phyloP scores from a whole-genome alignment of 2,329 filamentous ascomycete genomes.

The Trichophyton schoenleinii region DNA sequence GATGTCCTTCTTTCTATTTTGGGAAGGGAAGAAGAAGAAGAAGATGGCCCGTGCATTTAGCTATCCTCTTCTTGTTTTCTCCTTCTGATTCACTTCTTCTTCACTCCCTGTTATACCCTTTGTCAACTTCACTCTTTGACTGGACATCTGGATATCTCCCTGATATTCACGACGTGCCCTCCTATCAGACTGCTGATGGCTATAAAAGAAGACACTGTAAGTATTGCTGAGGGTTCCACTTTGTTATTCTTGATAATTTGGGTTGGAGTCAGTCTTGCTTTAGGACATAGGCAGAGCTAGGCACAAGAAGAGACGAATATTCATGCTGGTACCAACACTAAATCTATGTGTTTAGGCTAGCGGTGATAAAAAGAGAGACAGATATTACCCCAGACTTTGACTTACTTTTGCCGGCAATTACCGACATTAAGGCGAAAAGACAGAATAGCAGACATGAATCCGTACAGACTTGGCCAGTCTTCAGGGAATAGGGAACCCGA shows the following conservation, averaged over 20 bases:
- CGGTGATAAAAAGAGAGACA: neutral
- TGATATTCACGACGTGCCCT: neutral
- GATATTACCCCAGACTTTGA: neutral
- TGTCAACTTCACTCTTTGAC: neutral
- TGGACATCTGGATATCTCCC: no score
- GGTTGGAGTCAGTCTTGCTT: neutral
- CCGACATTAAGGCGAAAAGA: neutral
- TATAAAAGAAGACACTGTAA: neutral
- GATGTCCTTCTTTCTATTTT: neutral
- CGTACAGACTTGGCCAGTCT: neutral
- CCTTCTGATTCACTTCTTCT: neutral
- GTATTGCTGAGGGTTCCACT: neutral
- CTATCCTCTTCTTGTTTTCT: neutral
- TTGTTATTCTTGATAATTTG: neutral
- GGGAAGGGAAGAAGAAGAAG: neutral
- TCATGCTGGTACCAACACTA: neutral
- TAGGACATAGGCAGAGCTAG: neutral
- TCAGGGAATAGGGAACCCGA: neutral
- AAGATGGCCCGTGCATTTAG: neutral
- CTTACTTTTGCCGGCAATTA: neutral
- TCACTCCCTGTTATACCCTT: neutral
- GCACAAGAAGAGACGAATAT: neutral
- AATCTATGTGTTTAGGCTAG: neutral
- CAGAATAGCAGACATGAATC: neutral
- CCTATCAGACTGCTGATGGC: neutral